These are phyloP conservation scores for Colletotrichum musicola DNA, from an alignment of 2,329 filamentous ascomycete genomes.

Conservation along the genomic window DNA sequence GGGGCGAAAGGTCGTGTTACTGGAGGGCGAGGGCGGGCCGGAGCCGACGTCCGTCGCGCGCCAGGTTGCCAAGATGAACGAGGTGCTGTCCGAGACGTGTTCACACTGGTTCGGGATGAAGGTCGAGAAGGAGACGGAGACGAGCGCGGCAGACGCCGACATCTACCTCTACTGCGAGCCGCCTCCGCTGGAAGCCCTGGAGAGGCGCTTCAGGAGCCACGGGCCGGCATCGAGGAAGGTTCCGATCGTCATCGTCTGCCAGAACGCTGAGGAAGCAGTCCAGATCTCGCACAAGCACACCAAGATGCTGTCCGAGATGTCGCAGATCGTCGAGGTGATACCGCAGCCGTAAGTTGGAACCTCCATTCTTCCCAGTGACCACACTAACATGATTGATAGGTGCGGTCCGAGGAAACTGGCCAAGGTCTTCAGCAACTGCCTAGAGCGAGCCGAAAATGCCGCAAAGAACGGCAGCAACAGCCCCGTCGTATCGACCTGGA, in stretches of 20 bases:
- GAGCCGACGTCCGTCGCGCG: constrained; percentile 4
- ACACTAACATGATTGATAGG: neutral
- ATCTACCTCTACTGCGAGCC: constrained; percentile 46
- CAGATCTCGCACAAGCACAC: constrained; percentile 43
- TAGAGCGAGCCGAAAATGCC: constrained; percentile 30
- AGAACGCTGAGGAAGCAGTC: constrained; percentile 47
- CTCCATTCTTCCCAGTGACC: neutral
- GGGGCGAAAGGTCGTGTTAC: constrained; percentile 40
- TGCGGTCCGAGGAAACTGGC: constrained; percentile 47
- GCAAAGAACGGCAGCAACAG: neutral
- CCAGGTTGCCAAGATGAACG: constrained; percentile 44
- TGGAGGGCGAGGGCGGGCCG: constrained; percentile 32
- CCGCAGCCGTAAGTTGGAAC: constrained; percentile 44
- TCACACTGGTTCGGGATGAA: constrained; percentile 52
- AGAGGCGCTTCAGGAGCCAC: constrained; percentile 40
- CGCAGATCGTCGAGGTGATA: constrained; percentile 47
- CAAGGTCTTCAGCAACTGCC: constrained; percentile 45
- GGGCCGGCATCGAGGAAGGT: constrained; percentile 20
- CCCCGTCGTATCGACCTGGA: neutral
- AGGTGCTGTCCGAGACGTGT: constrained; percentile 47
- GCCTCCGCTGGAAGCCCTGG: constrained; percentile 41
- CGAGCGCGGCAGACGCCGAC: constrained; percentile 37
- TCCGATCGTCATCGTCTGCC: constrained; percentile 47
- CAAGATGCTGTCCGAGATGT: constrained; percentile 41
- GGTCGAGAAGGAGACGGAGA: constrained; percentile 40